phyloP scores from a whole-genome alignment of 805 yeast genomes.

The Tetrapisispora phaffii region DNA sequence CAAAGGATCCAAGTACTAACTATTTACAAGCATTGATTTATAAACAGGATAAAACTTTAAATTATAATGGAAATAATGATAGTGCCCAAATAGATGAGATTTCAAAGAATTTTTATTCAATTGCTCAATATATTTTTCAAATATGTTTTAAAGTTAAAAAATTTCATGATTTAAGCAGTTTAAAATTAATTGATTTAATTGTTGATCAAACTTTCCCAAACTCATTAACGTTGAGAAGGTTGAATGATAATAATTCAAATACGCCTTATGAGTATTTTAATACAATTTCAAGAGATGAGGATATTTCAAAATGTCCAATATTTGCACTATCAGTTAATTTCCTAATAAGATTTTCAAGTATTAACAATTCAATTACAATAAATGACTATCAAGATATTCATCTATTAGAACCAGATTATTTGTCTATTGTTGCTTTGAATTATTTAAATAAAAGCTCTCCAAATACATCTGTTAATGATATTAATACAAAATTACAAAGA shows the following conservation, averaged over 20 bases:
- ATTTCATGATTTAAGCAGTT: constrained; percentile 9
- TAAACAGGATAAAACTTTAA: constrained; percentile 16
- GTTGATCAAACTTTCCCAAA: constrained; percentile 30
- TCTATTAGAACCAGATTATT: constrained; percentile 15
- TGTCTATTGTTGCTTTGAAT: constrained; percentile 5
- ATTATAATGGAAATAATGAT: neutral
- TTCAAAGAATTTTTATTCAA: constrained; percentile 20
- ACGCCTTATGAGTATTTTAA: constrained; percentile 27
- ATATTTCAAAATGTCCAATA: constrained; percentile 27
- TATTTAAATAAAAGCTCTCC: neutral
- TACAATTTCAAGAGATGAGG: constrained; percentile 25
- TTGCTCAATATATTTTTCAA: constrained; percentile 25
- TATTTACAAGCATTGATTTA: constrained; percentile 9
- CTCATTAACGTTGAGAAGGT: constrained; percentile 27
- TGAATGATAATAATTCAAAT: constrained; percentile 19
- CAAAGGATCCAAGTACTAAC: constrained; percentile 9
- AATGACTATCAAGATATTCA: constrained; percentile 16
- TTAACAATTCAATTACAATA: constrained; percentile 18
- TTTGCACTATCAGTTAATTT: constrained; percentile 27
- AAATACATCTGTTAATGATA: neutral
- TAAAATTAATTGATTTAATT: constrained; percentile 24
- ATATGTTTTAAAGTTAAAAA: constrained; percentile 23
- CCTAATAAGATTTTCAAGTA: constrained; percentile 25
- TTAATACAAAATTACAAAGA: constrained; percentile 10
- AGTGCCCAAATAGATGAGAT: neutral